Conservation (phyloP, 148 eudicot genomes). For the Rhododendron griersonianum region DNA sequence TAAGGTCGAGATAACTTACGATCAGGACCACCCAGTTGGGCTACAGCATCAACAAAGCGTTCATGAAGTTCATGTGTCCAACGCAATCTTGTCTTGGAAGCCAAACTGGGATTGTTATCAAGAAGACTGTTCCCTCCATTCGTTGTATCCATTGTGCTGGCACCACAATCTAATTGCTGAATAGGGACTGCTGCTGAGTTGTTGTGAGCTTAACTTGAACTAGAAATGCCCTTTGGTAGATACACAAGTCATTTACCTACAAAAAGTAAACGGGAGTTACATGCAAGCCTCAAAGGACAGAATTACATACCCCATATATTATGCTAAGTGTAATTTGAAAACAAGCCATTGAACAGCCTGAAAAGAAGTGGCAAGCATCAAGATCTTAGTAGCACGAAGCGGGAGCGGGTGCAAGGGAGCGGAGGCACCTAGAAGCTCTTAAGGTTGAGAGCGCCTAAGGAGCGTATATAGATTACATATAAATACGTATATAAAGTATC, state of each 20-base stretch:
- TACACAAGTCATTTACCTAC: slow-evolving; percentile 20
- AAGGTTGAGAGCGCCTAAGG: too few species aligned
- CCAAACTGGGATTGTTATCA: slow-evolving; percentile 32
- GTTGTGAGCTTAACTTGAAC: slow-evolving; percentile 17
- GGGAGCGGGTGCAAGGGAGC: too few species aligned
- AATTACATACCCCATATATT: not conserved
- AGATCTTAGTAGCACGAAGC: too few species aligned
- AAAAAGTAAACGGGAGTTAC: not conserved
- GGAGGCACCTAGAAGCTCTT: too few species aligned
- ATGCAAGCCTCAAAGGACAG: not conserved
- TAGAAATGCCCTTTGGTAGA: slow-evolving; percentile 19
- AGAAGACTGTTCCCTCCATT: slow-evolving; percentile 20
- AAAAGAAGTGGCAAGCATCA: not conserved
- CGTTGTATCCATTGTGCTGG: slow-evolving; percentile 24
- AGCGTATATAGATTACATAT: too few species aligned
- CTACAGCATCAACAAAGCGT: slow-evolving; percentile 65
- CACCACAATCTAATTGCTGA: slow-evolving; percentile 22
- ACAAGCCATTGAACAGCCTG: slow-evolving; percentile 4
- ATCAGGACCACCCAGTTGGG: slow-evolving; percentile 73
- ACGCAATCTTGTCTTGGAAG: slow-evolving; percentile 63
- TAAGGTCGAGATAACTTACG: slow-evolving; percentile 32
- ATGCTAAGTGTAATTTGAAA: not conserved
- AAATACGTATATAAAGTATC: too few species aligned
- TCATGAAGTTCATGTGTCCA: slow-evolving; percentile 76
- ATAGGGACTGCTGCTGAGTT: slow-evolving; percentile 7